A percentile compares a stretch with the other conserved stretches of the same genome.
These are phyloP conservation scores for Pseudogymnoascus sp. DNA, from an alignment of 2,329 filamentous ascomycete species.

Conservation along the genomic window DNA sequence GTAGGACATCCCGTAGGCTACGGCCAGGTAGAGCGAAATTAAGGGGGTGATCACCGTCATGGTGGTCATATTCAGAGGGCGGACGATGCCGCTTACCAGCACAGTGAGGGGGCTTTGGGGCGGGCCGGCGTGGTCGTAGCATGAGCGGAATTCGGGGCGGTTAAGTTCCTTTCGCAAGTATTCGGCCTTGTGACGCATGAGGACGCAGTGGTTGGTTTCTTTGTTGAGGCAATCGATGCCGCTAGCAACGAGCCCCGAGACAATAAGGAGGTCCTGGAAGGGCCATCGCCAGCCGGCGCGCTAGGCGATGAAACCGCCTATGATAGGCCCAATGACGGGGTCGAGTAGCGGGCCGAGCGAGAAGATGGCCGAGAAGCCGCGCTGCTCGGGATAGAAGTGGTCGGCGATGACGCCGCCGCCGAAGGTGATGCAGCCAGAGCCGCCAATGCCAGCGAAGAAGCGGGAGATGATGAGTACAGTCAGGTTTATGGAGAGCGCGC, in stretches of 20 bases:
- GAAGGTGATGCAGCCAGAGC: conserved; percentile 37
- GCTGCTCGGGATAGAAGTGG: conserved; percentile 28
- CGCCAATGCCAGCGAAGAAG: conserved; percentile 41
- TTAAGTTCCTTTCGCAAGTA: conserved; percentile 37
- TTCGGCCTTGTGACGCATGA: conserved; percentile 41
- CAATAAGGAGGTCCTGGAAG: conserved; percentile 42
- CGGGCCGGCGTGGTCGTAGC: conserved; percentile 33
- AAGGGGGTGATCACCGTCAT: conserved; percentile 34
- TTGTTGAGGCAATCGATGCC: conserved; percentile 36
- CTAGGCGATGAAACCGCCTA: conserved; percentile 32
- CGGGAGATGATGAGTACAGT: conserved; percentile 39
- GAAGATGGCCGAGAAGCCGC: conserved; percentile 26
- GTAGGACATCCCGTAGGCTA: conserved; percentile 48
- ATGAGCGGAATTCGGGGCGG: conserved; percentile 36
- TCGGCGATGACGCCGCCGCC: conserved; percentile 39
- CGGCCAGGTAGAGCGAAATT: conserved; percentile 43
- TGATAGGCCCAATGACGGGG: conserved; percentile 27
- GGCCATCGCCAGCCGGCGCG: conserved; percentile 43
- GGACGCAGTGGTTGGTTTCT: conserved; percentile 44
- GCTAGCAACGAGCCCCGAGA: conserved; percentile 27
- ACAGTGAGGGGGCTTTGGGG: conserved; percentile 24
- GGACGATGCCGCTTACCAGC: conserved; percentile 37
- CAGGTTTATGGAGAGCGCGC: conserved; percentile 49
- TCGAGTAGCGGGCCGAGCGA: conserved; percentile 24
- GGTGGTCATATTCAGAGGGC: conserved; percentile 40